Base-by-base conservation (phyloP, 2,329 filamentous ascomycete species). In the Nemania sp. region DNA sequence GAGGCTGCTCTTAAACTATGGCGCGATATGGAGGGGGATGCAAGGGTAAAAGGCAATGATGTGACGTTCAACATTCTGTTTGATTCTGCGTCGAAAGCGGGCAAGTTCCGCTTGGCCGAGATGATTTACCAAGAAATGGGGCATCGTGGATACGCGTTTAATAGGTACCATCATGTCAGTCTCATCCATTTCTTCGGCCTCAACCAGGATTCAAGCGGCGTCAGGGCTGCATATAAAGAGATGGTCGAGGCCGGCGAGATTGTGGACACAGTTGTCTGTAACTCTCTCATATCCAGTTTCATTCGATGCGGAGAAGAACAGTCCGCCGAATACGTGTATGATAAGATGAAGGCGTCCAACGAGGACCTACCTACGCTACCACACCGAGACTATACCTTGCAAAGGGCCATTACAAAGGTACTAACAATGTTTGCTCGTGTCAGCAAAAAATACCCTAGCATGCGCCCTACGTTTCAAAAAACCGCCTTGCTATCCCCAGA, bases 11-110 rank as follows among this genome's bases (percentile, higher is more conserved):
- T 99, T 53, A 87, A 89, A 55, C 80, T 97, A 26, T 99, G 95
- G 94, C 89, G 88, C 71, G 90, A 96, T 74, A 98, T 98, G 94
- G 96, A 99, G 79, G 85, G 87, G 54, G 82, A 88, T 4, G 89
- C 90, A 1, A 86, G 87, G 0, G 79, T 93, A 15, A 81, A 82
- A 72, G 90, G 87, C 41, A 92, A 92, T 73, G 85, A 89, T 56
- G 90, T 94, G n/a, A 97, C 95, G 0, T 97, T 99, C 80, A 97
- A 96, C 77, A 92, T 98, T 54, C 86, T 99, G 13, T 98, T 97
- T 74, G 92, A 98, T 76, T 87, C 93, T 11, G 93, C 96, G 0
- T 88, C 93, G 73, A 97, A 96, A 79, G 89, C 93, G 0, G 92
- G 92, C 45, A 96, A 97, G 76, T 97, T 92, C 72, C 84, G 85